phyloP scores from a whole-genome alignment of 2,329 filamentous ascomycete genomes.

The Talaromyces rugulosus region DNA sequence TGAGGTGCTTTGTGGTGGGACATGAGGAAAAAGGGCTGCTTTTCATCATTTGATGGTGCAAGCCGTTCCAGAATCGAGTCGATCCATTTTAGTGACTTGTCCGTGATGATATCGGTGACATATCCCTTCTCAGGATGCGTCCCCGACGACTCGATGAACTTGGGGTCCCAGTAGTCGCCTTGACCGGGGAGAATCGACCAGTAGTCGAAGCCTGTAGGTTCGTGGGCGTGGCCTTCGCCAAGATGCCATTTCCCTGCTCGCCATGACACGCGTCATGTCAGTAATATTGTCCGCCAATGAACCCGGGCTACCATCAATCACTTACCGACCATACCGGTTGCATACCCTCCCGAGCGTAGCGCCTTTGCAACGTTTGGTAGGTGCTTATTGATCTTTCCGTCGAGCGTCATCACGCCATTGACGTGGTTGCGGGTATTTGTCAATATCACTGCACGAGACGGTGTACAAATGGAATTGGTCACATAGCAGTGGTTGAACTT shows the following conservation, averaged over 20 bases:
- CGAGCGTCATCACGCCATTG: constrained; percentile 50
- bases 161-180: constrained; percentile 50
- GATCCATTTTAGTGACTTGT: constrained; percentile 46
- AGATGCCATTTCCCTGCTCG: constrained; percentile 46
- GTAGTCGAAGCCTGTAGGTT: constrained; percentile 50
- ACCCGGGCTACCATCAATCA: too few relatives aligned
- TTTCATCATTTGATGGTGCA: constrained; percentile 17
- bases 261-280: too few relatives aligned
- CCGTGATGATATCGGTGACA: constrained; percentile 51
- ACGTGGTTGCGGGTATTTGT: constrained; percentile 52
- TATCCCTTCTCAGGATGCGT: constrained; percentile 38
- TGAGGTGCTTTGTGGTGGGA: constrained; percentile 56
- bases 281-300: too few relatives aligned
- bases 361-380: constrained; percentile 52
- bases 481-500: constrained; percentile 53
- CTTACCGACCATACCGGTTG: constrained; percentile 48
- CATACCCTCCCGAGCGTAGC: constrained; percentile 42
- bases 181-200: constrained; percentile 52
- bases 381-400: constrained; percentile 47
- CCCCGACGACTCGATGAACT: constrained; percentile 43
- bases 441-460: constrained; percentile 48
- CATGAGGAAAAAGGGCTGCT: constrained; percentile 51
- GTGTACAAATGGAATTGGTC: constrained; percentile 52
- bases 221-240: constrained; percentile 44
- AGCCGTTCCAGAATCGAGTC: constrained; percentile 10